Conservation (phyloP, 345 rosid species). For the Conringia planisiliqua region DNA sequence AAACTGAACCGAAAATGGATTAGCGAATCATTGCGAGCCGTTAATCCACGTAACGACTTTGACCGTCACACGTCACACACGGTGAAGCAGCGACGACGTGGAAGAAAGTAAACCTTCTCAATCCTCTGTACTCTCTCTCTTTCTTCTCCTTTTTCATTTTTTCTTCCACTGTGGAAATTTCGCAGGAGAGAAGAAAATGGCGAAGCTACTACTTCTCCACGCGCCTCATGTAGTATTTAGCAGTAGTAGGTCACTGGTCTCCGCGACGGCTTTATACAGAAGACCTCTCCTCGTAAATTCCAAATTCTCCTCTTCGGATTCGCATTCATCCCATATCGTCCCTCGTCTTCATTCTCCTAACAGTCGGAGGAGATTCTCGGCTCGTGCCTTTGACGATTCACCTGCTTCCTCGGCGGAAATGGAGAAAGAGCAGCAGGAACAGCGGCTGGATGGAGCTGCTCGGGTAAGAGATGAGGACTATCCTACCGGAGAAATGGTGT, state of each 20-base stretch:
- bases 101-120: slow-evolving; percentile 27
- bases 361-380: slow-evolving; percentile 36
- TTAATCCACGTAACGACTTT: slow-evolving; percentile 33
- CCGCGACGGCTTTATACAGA: slow-evolving; percentile 24
- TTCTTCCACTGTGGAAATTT: not conserved
- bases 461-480: slow-evolving; percentile 43
- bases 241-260: slow-evolving; percentile 26
- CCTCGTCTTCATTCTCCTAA: slow-evolving; percentile 5
- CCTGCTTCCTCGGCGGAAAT: slow-evolving; percentile 35
- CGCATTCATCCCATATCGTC: not conserved
- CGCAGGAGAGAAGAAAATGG: slow-evolving; percentile 37
- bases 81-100: slow-evolving; percentile 34
- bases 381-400: slow-evolving; percentile 67
- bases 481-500: slow-evolving; percentile 75
- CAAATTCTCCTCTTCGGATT: slow-evolving; percentile 3
- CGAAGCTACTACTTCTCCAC: slow-evolving; percentile 51
- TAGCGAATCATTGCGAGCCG: not conserved
- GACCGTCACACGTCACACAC: slow-evolving; percentile 32
- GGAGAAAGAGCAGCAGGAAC: slow-evolving; percentile 27
- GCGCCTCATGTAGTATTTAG: slow-evolving; percentile 43
- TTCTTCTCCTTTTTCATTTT: not conserved
- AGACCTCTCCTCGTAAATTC: slow-evolving; percentile 29
- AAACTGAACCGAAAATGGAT: slow-evolving; percentile 3
- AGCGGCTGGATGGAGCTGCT: slow-evolving; percentile 8
- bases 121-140: not conserved